A percentile compares a stretch with the other conserved stretches of the same genome.
These are phyloP conservation scores for Russula abietina DNA, from an alignment of 768 basidiomycete species.

Conservation along the genomic window DNA sequence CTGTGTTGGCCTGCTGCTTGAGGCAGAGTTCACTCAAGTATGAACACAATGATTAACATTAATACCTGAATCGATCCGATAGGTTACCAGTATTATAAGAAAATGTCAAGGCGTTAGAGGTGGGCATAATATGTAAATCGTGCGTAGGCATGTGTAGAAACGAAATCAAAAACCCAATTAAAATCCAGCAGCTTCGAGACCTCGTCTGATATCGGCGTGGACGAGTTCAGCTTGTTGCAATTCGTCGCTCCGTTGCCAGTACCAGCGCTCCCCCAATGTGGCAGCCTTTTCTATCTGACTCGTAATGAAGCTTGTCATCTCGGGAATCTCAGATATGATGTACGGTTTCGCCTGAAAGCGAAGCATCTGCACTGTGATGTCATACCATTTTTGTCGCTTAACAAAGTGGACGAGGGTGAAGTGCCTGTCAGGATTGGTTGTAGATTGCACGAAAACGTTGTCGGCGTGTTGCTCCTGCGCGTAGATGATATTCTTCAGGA, in stretches of 20 bases:
- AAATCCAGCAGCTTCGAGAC: conserved; percentile 65
- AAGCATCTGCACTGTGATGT: conserved; percentile 49
- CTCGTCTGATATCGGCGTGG: conserved; percentile 59
- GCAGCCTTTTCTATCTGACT: conserved; percentile 39
- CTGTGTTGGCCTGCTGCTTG: conserved; percentile 35
- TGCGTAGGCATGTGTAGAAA: not conserved
- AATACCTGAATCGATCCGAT: conserved; percentile 7
- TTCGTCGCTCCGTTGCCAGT: conserved; percentile 55
- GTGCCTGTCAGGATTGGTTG: conserved; percentile 17
- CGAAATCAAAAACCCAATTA: conserved; percentile 29
- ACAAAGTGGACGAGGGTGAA: conserved; percentile 43
- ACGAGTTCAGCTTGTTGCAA: conserved; percentile 52
- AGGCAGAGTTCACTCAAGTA: conserved; percentile 34
- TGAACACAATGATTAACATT: conserved; percentile 17
- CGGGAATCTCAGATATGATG: conserved; percentile 41
- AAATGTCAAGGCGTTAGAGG: not conserved
- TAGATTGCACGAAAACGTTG: conserved; percentile 26
- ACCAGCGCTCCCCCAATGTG: conserved; percentile 43
- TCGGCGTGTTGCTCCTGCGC: conserved; percentile 47
- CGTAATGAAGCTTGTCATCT: conserved; percentile 44
- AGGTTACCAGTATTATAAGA: conserved; percentile 8
- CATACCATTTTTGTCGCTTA: conserved; percentile 52
- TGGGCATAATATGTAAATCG: not conserved
- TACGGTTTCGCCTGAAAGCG: conserved; percentile 52
- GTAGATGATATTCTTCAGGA: conserved; percentile 53